Conservation (phyloP, 768 basidiomycete species). For the Filobasidium wieringae region DNA sequence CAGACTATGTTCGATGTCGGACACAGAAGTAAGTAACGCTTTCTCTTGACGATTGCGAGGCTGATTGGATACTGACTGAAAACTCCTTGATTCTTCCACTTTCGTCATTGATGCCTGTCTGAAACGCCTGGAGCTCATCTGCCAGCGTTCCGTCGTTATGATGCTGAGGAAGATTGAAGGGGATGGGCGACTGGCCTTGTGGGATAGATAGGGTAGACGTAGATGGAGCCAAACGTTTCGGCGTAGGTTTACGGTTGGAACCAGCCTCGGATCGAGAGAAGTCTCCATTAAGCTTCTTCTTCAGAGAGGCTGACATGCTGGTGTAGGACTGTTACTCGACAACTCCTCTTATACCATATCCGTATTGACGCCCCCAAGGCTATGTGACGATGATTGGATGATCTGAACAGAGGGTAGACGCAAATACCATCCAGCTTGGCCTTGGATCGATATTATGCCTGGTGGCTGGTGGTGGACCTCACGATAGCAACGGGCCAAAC, state of each 20-base stretch:
- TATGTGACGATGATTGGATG: too few species aligned
- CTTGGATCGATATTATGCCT: too few species aligned
- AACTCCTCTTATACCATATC: too few species aligned
- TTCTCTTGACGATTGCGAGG: not conserved
- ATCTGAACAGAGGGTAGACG: too few species aligned
- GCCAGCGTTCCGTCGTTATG: not conserved
- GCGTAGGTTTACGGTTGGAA: not conserved
- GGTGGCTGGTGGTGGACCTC: too few species aligned
- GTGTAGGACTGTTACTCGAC: too few species aligned
- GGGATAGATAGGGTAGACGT: not conserved
- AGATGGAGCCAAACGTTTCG: not conserved
- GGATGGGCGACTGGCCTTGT: too few species aligned
- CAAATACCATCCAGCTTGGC: too few species aligned
- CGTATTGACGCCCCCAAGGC: too few species aligned
- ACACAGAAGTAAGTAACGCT: not conserved
- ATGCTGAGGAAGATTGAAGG: not conserved
- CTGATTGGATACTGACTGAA: conserved; percentile 17
- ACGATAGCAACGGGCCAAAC: too few species aligned
- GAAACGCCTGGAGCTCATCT: conserved; percentile 2
- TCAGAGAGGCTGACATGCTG: not conserved
- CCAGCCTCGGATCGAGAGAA: not conserved
- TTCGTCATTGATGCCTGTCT: conserved; percentile 29
- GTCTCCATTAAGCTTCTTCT: not conserved
- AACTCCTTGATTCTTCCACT: conserved; percentile 29
- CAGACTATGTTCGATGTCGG: conserved; percentile 23